Conservation (phyloP, 202 grass and related monocot genomes). For the Zizania palustris region DNA sequence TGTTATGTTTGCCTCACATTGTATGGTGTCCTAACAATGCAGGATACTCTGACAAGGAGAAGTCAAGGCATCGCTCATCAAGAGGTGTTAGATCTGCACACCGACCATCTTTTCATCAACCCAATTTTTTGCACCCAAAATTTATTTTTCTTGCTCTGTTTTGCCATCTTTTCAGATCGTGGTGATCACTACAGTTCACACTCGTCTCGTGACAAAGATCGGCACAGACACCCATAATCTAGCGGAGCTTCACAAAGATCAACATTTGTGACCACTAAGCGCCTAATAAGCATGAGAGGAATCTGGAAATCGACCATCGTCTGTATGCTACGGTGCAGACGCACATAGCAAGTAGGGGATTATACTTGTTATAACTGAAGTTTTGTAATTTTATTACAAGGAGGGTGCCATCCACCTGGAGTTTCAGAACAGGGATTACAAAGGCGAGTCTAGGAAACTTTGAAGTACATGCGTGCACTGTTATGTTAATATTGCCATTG, state of each 20-base stretch:
- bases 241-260: neutral
- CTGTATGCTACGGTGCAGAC: neutral
- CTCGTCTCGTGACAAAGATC: slow-evolving; percentile 74
- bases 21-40: slow-evolving; percentile 28
- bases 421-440: neutral
- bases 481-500: neutral
- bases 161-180: slow-evolving; percentile 47
- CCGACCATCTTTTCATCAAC: neutral
- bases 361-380: neutral
- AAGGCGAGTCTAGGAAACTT: too few relatives aligned
- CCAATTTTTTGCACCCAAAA: neutral
- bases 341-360: neutral
- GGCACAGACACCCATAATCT: slow-evolving; percentile 61
- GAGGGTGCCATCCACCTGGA: neutral
- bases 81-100: slow-evolving; percentile 61
- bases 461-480: neutral
- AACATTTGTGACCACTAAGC: neutral
- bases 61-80: slow-evolving; percentile 62
- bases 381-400: neutral
- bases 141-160: slow-evolving; percentile 19
- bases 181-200: slow-evolving; percentile 56
- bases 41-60: slow-evolving; percentile 73
- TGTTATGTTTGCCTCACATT: neutral
- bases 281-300: neutral
- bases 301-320: neutral